Evolutionary conservation across 768 basidiomycete species (phyloP).

Genomic region (Fibroporia radiculosa): DNA sequence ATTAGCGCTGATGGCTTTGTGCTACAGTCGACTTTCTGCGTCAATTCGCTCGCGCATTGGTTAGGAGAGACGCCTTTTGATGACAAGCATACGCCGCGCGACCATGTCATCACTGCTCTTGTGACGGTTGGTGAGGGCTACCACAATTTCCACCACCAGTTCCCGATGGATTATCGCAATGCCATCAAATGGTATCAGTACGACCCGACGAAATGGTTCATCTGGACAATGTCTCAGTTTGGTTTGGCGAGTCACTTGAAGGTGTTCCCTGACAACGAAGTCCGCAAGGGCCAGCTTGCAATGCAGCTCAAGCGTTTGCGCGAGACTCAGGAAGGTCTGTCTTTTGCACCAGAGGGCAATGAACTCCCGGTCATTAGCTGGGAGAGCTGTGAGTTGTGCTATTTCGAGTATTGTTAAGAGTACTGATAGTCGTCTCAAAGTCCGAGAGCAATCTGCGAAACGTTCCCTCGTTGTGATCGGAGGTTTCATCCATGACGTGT

Average conservation of each 20-base stretch:
- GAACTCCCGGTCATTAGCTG: conserved; percentile 72
- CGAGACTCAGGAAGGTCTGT: conserved; percentile 48
- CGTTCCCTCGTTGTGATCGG: conserved; percentile 65
- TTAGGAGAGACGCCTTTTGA: conserved; percentile 48
- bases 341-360: conserved; percentile 51
- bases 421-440: conserved; percentile 25
- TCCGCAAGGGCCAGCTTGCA: conserved; percentile 70
- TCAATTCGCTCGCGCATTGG: conserved; percentile 55
- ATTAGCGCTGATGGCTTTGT: not conserved
- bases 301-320: conserved; percentile 79
- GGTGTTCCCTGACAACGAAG: conserved; percentile 83
- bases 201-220: conserved; percentile 78
- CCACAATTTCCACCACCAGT: conserved; percentile 69
- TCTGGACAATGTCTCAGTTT: conserved; percentile 48
- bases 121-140: conserved; percentile 73
- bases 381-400: conserved; percentile 59
- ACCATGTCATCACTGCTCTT: conserved; percentile 40
- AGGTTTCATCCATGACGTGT: conserved; percentile 84
- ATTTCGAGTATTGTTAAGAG: not conserved
- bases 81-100: conserved; percentile 46
- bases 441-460: conserved; percentile 58
- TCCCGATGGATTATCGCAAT: conserved; percentile 49
- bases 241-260: conserved; percentile 79
- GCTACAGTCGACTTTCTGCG: conserved; percentile 41
- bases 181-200: conserved; percentile 59